phyloP scores from a whole-genome alignment of 2,329 filamentous ascomycete genomes.

The Ramichloridium luteum region DNA sequence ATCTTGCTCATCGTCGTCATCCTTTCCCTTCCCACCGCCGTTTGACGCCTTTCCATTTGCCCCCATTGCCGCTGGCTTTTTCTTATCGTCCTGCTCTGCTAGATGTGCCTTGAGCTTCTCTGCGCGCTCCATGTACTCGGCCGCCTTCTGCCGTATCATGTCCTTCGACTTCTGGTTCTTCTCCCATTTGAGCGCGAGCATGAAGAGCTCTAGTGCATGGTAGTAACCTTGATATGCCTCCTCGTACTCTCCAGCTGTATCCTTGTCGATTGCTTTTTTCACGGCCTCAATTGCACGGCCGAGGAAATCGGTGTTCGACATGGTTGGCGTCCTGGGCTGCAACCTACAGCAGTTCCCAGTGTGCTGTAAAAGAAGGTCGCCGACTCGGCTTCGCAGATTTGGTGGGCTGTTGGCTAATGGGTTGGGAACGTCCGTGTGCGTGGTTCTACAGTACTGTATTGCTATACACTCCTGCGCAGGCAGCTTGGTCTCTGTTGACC shows the following conservation, averaged over 20 bases:
- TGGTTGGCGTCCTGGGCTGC: no score
- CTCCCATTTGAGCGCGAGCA: conserved; percentile 98
- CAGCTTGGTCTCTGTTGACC: no score
- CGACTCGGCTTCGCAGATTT: no score
- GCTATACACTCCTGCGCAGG: no score
- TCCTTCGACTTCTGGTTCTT: conserved; percentile 96
- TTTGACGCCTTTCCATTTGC: conserved; percentile 56
- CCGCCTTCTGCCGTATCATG: conserved; percentile 90
- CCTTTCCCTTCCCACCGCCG: conserved; percentile 51
- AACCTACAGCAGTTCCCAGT: no score
- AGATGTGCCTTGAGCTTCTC: conserved; percentile 95
- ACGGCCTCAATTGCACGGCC: conserved; percentile 93
- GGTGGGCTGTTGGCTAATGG: no score
- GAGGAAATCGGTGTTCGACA: conserved; percentile 96
- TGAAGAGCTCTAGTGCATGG: conserved; percentile 90
- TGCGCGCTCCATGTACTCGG: conserved; percentile 95
- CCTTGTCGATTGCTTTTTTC: conserved; percentile 92
- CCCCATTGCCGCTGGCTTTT: conserved; percentile 60
- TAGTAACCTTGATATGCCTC: conserved; percentile 96
- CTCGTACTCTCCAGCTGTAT: conserved; percentile 92
- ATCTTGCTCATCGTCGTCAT: conserved; percentile 54
- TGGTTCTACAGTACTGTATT: no score
- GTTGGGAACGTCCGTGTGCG: no score
- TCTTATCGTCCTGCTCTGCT: conserved; percentile 54
- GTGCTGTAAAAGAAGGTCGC: no score